Evolutionary conservation across 73 alveolate genomes (phyloP), one percentile per base, ranked within the genome.

Genomic region (Urostyla sp.): DNA sequence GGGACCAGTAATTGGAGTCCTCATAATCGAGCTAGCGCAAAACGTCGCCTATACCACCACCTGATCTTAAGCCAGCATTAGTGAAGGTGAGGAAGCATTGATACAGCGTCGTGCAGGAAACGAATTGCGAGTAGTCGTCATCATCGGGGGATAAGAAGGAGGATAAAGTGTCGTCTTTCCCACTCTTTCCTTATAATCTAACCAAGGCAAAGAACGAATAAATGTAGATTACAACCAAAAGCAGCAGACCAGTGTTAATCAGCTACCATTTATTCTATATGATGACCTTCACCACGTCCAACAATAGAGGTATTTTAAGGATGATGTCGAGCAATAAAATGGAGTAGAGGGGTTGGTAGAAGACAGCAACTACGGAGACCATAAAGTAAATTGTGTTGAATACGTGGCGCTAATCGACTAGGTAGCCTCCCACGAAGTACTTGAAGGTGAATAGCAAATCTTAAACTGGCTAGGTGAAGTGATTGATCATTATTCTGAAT

Each of bases 41-140:
- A 16, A 58, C 57, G 20, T 95, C 99, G 24, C 98, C 97, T n/a
- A 92, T 90, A 20, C 98, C 99, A 0, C 98, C 99, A n/a, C 98
- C 96, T 55, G 92, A 66, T 89, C 99, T 94, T 13, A 97, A 78
- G 21, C 99, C 98, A 43, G 87, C 83, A 61, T 85, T 94, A 27
- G 91, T 83, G 45, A 93, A 84, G 24, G 92, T 80, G 18, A 88
- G 72, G 52, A 90, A 78, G 81, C 98, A 93, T 72, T 63, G 83
- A 31, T 82, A 57, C 83, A 93, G 61, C 13, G 97, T 85, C 55
- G 74, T 88, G 44, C 97, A 91, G n/a, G n/a, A n/a, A n/a, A n/a
- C n/a, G 2, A 60, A 20, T 20, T 34, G 2, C 20, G 61, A 63
- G 73, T 87, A 79, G 57, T 54, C 58, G 32, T 63, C 46, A 31